Percentiles rank a stretch among this genome's conserved stretches.
Evolutionary conservation across 2,329 filamentous ascomycete genomes (phyloP).

Genomic region (Fusarium sp.): DNA sequence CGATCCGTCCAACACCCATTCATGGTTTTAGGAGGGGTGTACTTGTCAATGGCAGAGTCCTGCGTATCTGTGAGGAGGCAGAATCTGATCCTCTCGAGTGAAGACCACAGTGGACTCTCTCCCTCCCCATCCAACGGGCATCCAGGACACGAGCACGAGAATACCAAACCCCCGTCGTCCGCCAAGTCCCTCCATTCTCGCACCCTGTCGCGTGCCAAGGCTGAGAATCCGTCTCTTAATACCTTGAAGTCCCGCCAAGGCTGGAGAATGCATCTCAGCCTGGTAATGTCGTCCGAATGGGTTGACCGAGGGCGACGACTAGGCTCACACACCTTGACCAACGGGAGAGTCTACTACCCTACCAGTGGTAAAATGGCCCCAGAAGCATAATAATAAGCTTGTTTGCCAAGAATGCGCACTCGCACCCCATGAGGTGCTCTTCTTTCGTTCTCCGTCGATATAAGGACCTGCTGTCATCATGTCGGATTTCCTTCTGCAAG

Average conservation of each 20-base stretch:
- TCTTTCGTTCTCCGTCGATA: conserved; percentile 24
- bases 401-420: conserved; percentile 42
- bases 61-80: not conserved
- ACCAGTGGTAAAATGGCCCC: not conserved
- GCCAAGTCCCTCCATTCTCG: conserved; percentile 23
- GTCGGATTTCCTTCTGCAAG: not conserved
- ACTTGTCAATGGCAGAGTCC: not conserved
- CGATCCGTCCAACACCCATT: not conserved
- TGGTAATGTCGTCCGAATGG: conserved; percentile 21
- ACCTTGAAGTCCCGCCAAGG: conserved; percentile 15
- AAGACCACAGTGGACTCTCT: not conserved
- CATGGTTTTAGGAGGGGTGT: not conserved
- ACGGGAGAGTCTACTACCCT: not conserved
- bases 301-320: conserved; percentile 25
- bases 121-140: conserved; percentile 26
- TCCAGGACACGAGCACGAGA: conserved; percentile 32
- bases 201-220: conserved; percentile 9
- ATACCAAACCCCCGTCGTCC: conserved; percentile 3
- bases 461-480: conserved; percentile 29
- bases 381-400: conserved; percentile 44
- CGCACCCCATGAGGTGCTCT: conserved; percentile 21
- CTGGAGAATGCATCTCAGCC: conserved; percentile 12
- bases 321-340: not conserved
- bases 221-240: not conserved
- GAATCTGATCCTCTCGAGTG: not conserved